Evolutionary conservation across 768 basidiomycete species (phyloP), one percentile per base, ranked within the genome.

Genomic region (Macrolepiota dolichaula): DNA sequence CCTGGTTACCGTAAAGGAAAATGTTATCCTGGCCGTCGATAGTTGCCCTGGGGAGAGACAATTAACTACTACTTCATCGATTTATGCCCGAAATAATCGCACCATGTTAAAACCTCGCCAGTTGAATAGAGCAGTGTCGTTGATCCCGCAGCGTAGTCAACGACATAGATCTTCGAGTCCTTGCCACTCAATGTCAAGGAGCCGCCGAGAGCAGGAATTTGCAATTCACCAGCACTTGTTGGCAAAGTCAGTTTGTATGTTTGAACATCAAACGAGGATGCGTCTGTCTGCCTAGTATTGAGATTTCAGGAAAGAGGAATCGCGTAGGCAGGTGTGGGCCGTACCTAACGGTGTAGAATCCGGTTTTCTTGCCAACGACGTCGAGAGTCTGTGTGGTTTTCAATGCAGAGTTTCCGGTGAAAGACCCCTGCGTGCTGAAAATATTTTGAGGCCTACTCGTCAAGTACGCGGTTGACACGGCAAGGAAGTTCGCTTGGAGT

Each of bases 91-190:
- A 38, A 13, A 19, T 38, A 12, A 29, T 3, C 65, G 51, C 63
- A 77, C 81, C 81, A 83, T 7, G 81, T 80, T 65, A 82, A 67
- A 22, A 82, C 76, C 66, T 83, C 81, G 4, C 71, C 79, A 13
- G 79, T 79, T 4, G 81, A 82, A 59, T 82, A 82, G 1, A 82
- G 64, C 44, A 82, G 51, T 27, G 72, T 74, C 5, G 72, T 78
- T 6, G 72, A 73, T 13, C 81, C 81, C 44, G 80, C 80, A 22
- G 61, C 58, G 59, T 82, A 82, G 62, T 82, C 81, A 1, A 81
- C 79, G 12, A 83, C 75, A 59, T 81, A 77, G 37, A 82, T 72
- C 66, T 83, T 83, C 0, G 81, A 81, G 63, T 83, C 81, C 67
- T 77, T 80, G n/a, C 81, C 81, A 58, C 74, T 73, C n/a, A 83